Evolutionary conservation across 116 monocot species (phyloP).

Genomic region (Phalaenopsis hybrid): DNA sequence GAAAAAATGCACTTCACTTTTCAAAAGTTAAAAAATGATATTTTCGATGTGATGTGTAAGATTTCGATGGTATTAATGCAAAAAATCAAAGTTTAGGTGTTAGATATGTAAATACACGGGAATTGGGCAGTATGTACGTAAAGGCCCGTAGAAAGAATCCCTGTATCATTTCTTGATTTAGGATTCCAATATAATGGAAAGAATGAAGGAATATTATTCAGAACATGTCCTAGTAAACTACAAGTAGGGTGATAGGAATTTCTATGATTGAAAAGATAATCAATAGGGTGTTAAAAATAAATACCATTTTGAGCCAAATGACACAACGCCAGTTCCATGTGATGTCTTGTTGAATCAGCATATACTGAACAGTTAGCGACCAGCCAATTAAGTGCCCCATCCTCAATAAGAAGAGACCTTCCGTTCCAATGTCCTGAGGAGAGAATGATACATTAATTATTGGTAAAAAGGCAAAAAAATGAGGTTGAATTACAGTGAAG

Average conservation of each 20-base stretch:
- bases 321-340: slow-evolving; percentile 75
- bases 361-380: slow-evolving; percentile 33
- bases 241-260: not conserved
- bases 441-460: not conserved
- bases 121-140: too few species aligned
- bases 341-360: slow-evolving; percentile 46
- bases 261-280: not conserved
- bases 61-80: too few species aligned
- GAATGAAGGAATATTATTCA: not conserved
- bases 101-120: too few species aligned
- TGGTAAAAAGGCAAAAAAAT: not conserved
- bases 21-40: too few species aligned
- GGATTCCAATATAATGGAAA: not conserved
- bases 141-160: not conserved
- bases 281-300: not conserved
- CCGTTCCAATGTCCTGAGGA: slow-evolving; percentile 44
- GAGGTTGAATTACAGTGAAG: not conserved
- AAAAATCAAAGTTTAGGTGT: too few species aligned
- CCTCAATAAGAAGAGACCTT: slow-evolving; percentile 62
- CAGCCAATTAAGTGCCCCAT: slow-evolving; percentile 58
- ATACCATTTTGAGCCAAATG: slow-evolving; percentile 82
- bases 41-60: too few species aligned
- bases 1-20: too few species aligned
- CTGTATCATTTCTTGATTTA: not conserved
- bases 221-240: not conserved